Evolutionary conservation across 768 basidiomycete genomes (phyloP), one percentile per base, ranked within the genome.

Genomic region (Cyathus striatus): DNA sequence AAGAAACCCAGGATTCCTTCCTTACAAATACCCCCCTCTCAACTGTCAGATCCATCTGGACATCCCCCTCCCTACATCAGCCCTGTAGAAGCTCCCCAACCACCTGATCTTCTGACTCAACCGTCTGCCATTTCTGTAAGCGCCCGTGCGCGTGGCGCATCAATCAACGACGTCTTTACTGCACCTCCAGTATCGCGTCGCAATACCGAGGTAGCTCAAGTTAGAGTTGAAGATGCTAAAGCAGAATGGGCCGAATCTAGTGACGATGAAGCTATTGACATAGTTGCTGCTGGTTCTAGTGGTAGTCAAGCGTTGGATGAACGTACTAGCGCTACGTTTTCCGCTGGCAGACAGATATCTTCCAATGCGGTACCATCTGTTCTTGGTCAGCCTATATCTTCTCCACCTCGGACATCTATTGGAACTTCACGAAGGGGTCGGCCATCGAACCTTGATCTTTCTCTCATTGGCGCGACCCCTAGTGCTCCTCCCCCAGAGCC

Each of bases 181-280:
- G 66, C 74, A 32, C 64, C 72, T 38, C 57, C 68, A 27, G 53
- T 57, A 48, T 53, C 70, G 44, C 64, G 71, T 27, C 50, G 59
- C 33, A 50, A 63, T 33, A 53, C 60, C 40, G 58, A 66, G 23
- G 53, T 55, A 13, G 53, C 57, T 14, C 56, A 64, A 47, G 48
- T 56, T 12, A 62, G 61, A 38, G 70, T 72, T 55, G 57, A 66
- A 13, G 75, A 75, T 49, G 46, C 61, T 6, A 83, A 83, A 55
- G 67, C 57, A 43, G 74, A 93, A 53, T 89, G 91, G 90, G 68
- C 76, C 43, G 80, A 88, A 57, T 79, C 77, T 4, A 90, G 88
- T 51, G 90, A 92, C 48, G 90, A 92, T 42, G 90, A 92, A 59
- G 90, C 88, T 12, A 88, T 92, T 42, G 80, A 89, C 52, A 65